phyloP scores from a whole-genome alignment of 2,329 filamentous ascomycete genomes.

The Xylaria multiplex region DNA sequence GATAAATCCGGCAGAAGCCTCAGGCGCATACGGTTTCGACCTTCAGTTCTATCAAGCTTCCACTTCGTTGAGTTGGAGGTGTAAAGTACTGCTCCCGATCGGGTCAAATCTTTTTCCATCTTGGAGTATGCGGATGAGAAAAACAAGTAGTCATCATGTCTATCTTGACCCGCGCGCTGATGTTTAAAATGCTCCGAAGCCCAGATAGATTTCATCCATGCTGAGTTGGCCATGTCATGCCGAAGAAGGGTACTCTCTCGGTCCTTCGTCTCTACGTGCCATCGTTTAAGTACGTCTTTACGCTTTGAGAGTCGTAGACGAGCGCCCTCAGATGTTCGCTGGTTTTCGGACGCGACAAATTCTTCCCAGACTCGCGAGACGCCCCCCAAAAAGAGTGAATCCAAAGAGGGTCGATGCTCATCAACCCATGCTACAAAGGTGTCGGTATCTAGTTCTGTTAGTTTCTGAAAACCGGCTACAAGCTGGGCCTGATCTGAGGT shows the following conservation, averaged over 20 bases:
- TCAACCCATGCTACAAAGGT: constrained; percentile 91
- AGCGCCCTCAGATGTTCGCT: constrained; percentile 78
- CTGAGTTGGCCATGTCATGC: constrained; percentile 87
- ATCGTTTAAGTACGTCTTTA: constrained; percentile 82
- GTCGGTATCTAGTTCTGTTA: constrained; percentile 89
- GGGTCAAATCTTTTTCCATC: constrained; percentile 79
- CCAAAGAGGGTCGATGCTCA: constrained; percentile 79
- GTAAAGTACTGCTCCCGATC: constrained; percentile 84
- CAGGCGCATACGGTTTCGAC: constrained; percentile 92
- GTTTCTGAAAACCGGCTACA: constrained; percentile 79
- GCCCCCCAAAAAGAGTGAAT: constrained; percentile 82
- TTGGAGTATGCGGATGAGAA: constrained; percentile 79
- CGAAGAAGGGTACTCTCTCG: constrained; percentile 77
- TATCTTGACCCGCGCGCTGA: constrained; percentile 88
- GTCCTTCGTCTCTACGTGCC: constrained; percentile 75
- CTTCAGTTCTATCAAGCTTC: constrained; percentile 95
- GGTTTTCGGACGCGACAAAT: constrained; percentile 85
- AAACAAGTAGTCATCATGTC: constrained; percentile 88
- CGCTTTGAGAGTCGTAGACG: constrained; percentile 76
- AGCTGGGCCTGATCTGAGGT: constrained; percentile 76
- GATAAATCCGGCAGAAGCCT: constrained; percentile 83
- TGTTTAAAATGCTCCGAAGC: constrained; percentile 91
- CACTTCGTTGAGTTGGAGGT: constrained; percentile 74
- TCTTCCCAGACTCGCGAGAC: constrained; percentile 88
- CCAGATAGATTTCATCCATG: constrained; percentile 97